Conservation (phyloP, 2,329 filamentous ascomycete genomes). For the Diaporthe caulivora region DNA sequence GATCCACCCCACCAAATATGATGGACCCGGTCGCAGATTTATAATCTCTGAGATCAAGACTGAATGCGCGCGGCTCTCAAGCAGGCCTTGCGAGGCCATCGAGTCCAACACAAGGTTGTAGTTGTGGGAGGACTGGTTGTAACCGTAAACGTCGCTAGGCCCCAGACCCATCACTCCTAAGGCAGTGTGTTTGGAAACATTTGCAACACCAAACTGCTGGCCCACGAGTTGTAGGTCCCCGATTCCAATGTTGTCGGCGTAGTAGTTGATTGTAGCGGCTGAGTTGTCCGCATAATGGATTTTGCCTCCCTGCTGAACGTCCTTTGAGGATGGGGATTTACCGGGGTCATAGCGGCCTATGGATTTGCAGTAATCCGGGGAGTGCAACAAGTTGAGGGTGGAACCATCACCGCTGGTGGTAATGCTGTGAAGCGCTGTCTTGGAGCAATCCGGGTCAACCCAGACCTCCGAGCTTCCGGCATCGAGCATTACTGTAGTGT, state of each 20-base stretch:
- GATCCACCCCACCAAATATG: slow-evolving; percentile 34
- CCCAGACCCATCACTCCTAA: slow-evolving; percentile 27
- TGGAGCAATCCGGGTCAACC: slow-evolving; percentile 39
- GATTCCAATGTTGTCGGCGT: slow-evolving; percentile 18
- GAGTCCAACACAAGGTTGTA: slow-evolving; percentile 27
- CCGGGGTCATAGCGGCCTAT: slow-evolving; percentile 23
- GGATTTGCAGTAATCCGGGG: slow-evolving; percentile 13
- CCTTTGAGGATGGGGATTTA: slow-evolving; percentile 4
- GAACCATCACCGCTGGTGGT: not conserved
- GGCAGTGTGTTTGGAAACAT: not conserved
- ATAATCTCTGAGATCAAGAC: slow-evolving; percentile 21
- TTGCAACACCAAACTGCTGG: slow-evolving; percentile 32
- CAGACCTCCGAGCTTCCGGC: slow-evolving; percentile 43
- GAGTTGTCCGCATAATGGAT: slow-evolving; percentile 4
- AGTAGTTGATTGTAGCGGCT: not conserved
- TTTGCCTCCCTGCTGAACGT: not conserved
- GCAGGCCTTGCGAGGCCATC: slow-evolving; percentile 30
- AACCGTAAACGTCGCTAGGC: not conserved
- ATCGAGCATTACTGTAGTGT: slow-evolving; percentile 44
- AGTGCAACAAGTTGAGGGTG: not conserved
- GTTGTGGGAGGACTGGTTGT: not conserved
- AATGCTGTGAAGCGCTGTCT: not conserved
- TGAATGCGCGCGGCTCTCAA: slow-evolving; percentile 32
- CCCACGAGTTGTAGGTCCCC: slow-evolving; percentile 13
- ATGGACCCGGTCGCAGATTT: slow-evolving; percentile 30